A percentile compares a stretch with the other conserved stretches of the same genome.
phyloP scores from a whole-genome alignment of 1,139 yeast species.

The Saccharomyces hybrid region DNA sequence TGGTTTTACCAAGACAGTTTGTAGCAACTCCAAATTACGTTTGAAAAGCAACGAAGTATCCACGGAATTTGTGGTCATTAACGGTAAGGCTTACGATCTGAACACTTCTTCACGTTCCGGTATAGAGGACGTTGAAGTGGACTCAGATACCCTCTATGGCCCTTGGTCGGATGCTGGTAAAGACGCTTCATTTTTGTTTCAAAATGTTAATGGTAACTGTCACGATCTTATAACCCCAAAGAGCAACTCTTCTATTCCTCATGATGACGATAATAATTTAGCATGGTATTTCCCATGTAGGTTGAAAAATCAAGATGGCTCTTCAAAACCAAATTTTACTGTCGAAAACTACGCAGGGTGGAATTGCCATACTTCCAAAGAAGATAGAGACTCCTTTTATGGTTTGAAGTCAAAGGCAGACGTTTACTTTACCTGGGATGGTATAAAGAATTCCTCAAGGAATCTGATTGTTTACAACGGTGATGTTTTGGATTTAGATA shows the following conservation, averaged over 20 bases:
- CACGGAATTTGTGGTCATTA: slow-evolving; percentile 59
- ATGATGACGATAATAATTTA: slow-evolving; percentile 48
- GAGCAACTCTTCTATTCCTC: slow-evolving; percentile 63
- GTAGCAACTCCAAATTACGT: slow-evolving; percentile 46
- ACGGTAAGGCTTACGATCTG: slow-evolving; percentile 75
- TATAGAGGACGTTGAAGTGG: slow-evolving; percentile 66
- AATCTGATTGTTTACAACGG: slow-evolving; percentile 85
- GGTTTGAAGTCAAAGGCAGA: slow-evolving; percentile 56
- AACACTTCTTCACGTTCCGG: slow-evolving; percentile 67
- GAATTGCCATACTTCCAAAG: slow-evolving; percentile 78
- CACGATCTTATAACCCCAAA: slow-evolving; percentile 72
- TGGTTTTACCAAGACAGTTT: slow-evolving; percentile 85
- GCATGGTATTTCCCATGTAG: slow-evolving; percentile 98
- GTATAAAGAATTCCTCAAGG: slow-evolving; percentile 60
- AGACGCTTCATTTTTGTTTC: slow-evolving; percentile 86
- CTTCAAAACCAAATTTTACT: slow-evolving; percentile 55
- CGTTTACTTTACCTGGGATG: slow-evolving; percentile 87
- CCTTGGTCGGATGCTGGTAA: slow-evolving; percentile 83
- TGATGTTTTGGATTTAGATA: slow-evolving; percentile 70
- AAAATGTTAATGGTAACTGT: slow-evolving; percentile 93
- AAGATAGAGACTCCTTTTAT: slow-evolving; percentile 66
- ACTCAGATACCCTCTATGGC: slow-evolving; percentile 68
- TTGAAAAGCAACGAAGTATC: slow-evolving; percentile 52
- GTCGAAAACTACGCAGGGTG: slow-evolving; percentile 64
- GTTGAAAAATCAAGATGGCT: slow-evolving; percentile 60